Conservation (phyloP, 2,329 filamentous ascomycete species). For the Akanthomyces dipterigenus region DNA sequence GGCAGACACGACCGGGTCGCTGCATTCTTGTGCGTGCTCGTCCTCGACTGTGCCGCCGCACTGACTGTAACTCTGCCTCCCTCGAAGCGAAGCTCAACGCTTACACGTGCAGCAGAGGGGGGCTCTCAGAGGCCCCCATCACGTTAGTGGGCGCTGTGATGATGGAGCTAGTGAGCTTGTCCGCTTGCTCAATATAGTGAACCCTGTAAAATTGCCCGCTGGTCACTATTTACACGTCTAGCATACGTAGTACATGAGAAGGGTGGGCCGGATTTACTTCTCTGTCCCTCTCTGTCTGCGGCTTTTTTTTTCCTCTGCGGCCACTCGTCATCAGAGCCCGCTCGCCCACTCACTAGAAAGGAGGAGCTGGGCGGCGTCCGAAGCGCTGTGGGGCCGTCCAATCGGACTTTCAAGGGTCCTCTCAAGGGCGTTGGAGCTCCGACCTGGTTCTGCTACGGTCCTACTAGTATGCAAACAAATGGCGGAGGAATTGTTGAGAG, state of each 20-base stretch:
- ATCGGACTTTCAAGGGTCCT: neutral
- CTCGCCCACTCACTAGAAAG: neutral
- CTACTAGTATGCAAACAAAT: neutral
- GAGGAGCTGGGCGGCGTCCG: neutral
- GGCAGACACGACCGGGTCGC: too few species aligned
- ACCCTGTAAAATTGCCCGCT: too few species aligned
- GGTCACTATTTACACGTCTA: too few species aligned
- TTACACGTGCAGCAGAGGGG: constrained; percentile 7
- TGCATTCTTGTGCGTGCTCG: too few species aligned
- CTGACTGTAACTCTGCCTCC: neutral
- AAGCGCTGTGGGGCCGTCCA: neutral
- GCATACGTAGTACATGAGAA: too few species aligned
- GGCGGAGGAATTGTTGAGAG: neutral
- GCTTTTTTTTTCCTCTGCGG: too few species aligned
- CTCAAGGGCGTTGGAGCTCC: neutral
- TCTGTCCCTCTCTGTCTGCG: neutral
- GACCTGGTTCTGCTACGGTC: neutral
- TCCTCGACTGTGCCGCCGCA: neutral
- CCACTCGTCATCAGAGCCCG: too few species aligned
- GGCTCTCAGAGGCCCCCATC: neutral
- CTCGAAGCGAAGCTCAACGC: neutral
- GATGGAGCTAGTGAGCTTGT: neutral
- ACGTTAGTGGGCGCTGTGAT: too few species aligned
- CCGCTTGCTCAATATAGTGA: too few species aligned
- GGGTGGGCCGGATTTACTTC: too few species aligned